Evolutionary conservation across 495 filamentous ascomycete species (phyloP).

Genomic region (Neurospora cerealis): DNA sequence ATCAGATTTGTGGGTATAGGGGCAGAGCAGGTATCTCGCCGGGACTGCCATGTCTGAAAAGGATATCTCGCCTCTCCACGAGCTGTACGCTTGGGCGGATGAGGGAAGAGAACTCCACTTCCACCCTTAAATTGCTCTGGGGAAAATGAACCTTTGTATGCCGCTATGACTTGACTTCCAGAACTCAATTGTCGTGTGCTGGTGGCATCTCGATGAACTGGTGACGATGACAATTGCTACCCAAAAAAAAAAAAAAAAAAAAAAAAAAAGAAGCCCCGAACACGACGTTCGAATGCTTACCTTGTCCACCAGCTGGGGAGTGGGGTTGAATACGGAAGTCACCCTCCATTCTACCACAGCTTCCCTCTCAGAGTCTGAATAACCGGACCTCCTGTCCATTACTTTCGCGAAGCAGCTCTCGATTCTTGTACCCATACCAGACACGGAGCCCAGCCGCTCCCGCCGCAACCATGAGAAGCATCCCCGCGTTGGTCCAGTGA

Average conservation of each 20-base stretch:
- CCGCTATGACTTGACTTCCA: not conserved
- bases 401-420: constrained; percentile 17
- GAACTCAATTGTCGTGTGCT: not conserved
- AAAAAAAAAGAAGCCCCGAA: not conserved
- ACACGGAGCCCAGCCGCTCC: constrained; percentile 28
- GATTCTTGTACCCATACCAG: constrained; percentile 33
- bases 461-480: constrained; percentile 33
- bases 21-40: not conserved
- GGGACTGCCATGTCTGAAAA: not conserved
- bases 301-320: not conserved
- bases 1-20: not conserved
- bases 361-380: constrained; percentile 11
- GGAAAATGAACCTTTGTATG: not conserved
- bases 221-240: not conserved
- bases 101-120: not conserved
- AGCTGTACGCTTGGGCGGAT: not conserved
- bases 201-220: not conserved
- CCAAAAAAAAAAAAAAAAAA: not conserved
- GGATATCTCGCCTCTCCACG: not conserved
- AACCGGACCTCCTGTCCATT: constrained; percentile 13
- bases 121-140: not conserved
- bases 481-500: constrained; percentile 40
- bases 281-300: not conserved
- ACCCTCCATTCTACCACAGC: not conserved
- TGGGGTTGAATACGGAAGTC: not conserved